Conservation (phyloP, 768 basidiomycete species). For the Brasilioporus rufonigricans region DNA sequence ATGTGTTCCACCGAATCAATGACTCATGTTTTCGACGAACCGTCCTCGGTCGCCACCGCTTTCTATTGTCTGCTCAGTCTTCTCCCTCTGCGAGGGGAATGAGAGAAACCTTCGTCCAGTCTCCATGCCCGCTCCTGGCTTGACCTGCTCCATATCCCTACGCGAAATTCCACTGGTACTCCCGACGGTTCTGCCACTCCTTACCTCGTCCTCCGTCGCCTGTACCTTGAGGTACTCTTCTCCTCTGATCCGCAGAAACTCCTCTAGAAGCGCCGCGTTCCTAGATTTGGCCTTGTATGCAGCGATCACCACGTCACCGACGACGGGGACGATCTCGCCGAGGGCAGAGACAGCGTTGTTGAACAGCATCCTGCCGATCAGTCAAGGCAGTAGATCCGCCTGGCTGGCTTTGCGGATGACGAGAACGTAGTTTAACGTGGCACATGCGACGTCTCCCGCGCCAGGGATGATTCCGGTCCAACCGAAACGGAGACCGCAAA, state of each 20-base stretch:
- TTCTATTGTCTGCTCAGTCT: slow-evolving; percentile 18
- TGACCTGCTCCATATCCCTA: slow-evolving; percentile 42
- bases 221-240: slow-evolving; percentile 62
- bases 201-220: slow-evolving; percentile 32
- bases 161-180: slow-evolving; percentile 23
- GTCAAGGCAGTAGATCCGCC: slow-evolving; percentile 68
- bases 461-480: slow-evolving; percentile 81
- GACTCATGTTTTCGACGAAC: slow-evolving; percentile 38
- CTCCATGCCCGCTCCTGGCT: slow-evolving; percentile 53
- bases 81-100: slow-evolving; percentile 15
- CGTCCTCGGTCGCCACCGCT: slow-evolving; percentile 30
- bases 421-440: slow-evolving; percentile 67
- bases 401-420: slow-evolving; percentile 73
- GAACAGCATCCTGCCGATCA: slow-evolving; percentile 68
- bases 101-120: slow-evolving; percentile 29
- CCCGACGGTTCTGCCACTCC: slow-evolving; percentile 8
- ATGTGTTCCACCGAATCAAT: slow-evolving; percentile 5
- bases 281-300: slow-evolving; percentile 85
- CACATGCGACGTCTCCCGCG: slow-evolving; percentile 64
- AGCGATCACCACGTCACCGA: slow-evolving; percentile 76
- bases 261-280: slow-evolving; percentile 84
- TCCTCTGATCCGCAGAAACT: slow-evolving; percentile 76
- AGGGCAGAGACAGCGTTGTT: slow-evolving; percentile 71
- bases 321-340: slow-evolving; percentile 66
- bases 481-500: slow-evolving; percentile 82